Conservation (phyloP, 495 filamentous ascomycete genomes). For the Zalerion maritima region DNA sequence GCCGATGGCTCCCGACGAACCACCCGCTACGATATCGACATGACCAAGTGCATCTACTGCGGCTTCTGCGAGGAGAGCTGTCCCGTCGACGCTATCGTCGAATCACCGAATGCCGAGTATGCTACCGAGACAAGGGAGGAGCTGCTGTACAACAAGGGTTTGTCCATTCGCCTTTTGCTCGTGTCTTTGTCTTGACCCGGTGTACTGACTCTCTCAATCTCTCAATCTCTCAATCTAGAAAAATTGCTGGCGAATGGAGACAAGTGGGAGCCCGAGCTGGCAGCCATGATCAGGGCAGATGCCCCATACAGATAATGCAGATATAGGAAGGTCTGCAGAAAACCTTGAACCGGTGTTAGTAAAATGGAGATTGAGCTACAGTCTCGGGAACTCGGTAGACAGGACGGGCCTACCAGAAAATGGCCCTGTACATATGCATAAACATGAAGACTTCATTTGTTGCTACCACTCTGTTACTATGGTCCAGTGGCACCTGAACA, state of each 20-base stretch:
- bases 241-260: conserved; percentile 80
- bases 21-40: conserved; percentile 97
- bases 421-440: conserved; percentile 19
- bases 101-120: conserved; percentile 94
- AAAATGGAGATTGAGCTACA: conserved; percentile 1
- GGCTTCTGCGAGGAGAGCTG: conserved; percentile 98
- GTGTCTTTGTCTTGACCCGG: conserved; percentile 7
- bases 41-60: conserved; percentile 99
- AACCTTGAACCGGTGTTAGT: too few relatives aligned
- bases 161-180: conserved; percentile 1
- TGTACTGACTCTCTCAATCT: conserved; percentile 7
- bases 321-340: too few relatives aligned
- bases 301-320: conserved; percentile 81
- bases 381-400: neutral
- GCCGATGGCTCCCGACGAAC: conserved; percentile 88
- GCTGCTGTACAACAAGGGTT: conserved; percentile 94
- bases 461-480: too few relatives aligned
- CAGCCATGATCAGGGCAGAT: conserved; percentile 78
- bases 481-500: too few relatives aligned
- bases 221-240: conserved; percentile 14
- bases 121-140: conserved; percentile 96
- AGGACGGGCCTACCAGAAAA: neutral
- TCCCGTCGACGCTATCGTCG: conserved; percentile 95
- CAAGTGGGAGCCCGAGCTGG: conserved; percentile 97
- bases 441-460: conserved; percentile 15